Evolutionary conservation across 2,329 filamentous ascomycete genomes (phyloP).

Genomic region (Diaporthe australafricana): DNA sequence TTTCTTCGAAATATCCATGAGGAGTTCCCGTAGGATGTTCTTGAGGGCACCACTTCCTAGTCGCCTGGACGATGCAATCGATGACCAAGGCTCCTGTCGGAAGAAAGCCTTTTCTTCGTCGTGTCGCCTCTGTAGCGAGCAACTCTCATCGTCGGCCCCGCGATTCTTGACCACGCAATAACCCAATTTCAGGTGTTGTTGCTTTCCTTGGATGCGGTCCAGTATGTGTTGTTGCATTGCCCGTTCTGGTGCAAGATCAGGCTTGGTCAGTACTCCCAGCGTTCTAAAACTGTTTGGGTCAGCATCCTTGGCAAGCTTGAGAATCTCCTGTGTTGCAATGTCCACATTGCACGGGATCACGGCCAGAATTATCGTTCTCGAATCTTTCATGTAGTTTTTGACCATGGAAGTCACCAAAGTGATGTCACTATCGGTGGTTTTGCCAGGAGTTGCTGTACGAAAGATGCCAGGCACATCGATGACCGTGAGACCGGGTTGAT

Average conservation of each 20-base stretch:
- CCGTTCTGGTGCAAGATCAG: constrained; percentile 63
- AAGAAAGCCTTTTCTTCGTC: constrained; percentile 54
- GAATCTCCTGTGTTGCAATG: constrained; percentile 52
- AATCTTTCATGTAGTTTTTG: constrained; percentile 56
- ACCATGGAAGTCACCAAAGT: constrained; percentile 60
- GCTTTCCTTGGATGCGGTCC: constrained; percentile 55
- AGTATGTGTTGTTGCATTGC: constrained; percentile 52
- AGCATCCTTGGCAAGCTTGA: constrained; percentile 50
- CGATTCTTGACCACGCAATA: constrained; percentile 63
- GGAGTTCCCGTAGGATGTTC: constrained; percentile 48
- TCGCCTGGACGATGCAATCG: constrained; percentile 40
- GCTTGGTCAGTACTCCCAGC: constrained; percentile 67
- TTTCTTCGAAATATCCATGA: constrained; percentile 54
- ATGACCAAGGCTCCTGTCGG: constrained; percentile 48
- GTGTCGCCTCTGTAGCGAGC: constrained; percentile 47
- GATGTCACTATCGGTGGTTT: constrained; percentile 59
- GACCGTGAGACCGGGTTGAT: constrained; percentile 60
- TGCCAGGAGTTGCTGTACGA: constrained; percentile 50
- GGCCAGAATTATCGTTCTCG: constrained; percentile 61
- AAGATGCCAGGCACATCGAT: constrained; percentile 69
- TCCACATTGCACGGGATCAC: constrained; percentile 55
- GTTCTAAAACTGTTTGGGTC: constrained; percentile 57
- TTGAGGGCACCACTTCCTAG: constrained; percentile 52
- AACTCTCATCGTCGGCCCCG: constrained; percentile 53
- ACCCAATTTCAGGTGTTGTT: constrained; percentile 55